Evolutionary conservation across 805 yeast genomes (phyloP).

Genomic region (Nakazawaea ernobii): DNA sequence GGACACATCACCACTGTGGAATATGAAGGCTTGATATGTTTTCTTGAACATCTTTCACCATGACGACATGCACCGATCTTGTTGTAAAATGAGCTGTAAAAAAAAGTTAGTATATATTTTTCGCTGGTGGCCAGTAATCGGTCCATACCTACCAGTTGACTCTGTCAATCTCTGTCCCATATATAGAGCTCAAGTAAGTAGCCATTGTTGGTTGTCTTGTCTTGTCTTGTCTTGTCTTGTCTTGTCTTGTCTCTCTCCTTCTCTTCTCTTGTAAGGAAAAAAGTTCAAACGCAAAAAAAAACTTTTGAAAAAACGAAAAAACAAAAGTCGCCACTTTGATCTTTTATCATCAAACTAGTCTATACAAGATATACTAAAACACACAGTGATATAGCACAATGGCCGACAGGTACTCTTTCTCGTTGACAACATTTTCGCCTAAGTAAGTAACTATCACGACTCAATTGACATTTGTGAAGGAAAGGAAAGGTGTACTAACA

Average conservation of each 20-base stretch:
- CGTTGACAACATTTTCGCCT: constrained; percentile 96
- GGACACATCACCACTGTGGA: constrained; percentile 63
- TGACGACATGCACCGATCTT: constrained; percentile 93
- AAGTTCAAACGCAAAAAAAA: neutral
- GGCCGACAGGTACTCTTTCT: constrained; percentile 98
- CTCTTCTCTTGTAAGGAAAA: no score
- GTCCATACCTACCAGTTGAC: constrained; percentile 6
- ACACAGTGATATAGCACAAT: constrained; percentile 30
- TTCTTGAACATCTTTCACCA: constrained; percentile 79
- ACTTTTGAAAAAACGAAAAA: neutral
- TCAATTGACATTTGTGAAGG: neutral
- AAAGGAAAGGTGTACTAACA: constrained; percentile 2
- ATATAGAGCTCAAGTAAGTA: neutral
- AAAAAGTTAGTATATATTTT: constrained; percentile 1
- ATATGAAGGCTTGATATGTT: constrained; percentile 58
- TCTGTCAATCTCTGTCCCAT: constrained; percentile 4
- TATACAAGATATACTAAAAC: no score
- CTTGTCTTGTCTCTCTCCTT: no score
- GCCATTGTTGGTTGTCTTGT: neutral
- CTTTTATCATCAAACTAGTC: no score
- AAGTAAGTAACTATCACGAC: constrained; percentile 44
- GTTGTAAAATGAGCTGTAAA: constrained; percentile 43
- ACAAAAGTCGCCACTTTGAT: neutral
- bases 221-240: no score
- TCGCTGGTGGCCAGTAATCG: no score